phyloP scores from a whole-genome alignment of 208 protist genomes.

The Trypanosoma scelopori region DNA sequence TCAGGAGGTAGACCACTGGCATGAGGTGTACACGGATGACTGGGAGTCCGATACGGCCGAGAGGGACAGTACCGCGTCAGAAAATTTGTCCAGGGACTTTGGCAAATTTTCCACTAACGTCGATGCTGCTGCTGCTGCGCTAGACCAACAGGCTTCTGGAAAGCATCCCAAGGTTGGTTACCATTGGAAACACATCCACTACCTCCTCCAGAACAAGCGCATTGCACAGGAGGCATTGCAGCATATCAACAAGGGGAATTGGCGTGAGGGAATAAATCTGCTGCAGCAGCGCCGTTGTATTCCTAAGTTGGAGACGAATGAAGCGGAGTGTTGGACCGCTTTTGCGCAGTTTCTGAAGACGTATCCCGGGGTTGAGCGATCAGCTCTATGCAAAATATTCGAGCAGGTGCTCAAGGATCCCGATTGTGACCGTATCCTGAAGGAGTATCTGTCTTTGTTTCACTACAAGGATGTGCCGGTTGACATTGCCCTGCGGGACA shows the following conservation, averaged over 20 bases:
- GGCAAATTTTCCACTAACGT: not conserved
- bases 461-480: slow-evolving; percentile 68
- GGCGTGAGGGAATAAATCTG: slow-evolving; percentile 71
- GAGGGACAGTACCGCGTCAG: not conserved
- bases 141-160: not conserved
- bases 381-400: slow-evolving; percentile 71
- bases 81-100: slow-evolving; percentile 3
- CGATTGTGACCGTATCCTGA: slow-evolving; percentile 49
- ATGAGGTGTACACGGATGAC: slow-evolving; percentile 16
- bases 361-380: slow-evolving; percentile 60
- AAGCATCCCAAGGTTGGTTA: slow-evolving; percentile 46
- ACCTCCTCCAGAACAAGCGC: slow-evolving; percentile 75
- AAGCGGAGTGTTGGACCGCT: slow-evolving; percentile 31
- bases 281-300: slow-evolving; percentile 54
- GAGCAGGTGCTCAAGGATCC: slow-evolving; percentile 68
- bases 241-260: slow-evolving; percentile 62
- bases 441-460: slow-evolving; percentile 79
- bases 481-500: slow-evolving; percentile 84
- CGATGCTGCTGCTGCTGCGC: not conserved
- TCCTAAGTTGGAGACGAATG: slow-evolving; percentile 5
- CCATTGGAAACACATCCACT: slow-evolving; percentile 90
- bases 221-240: slow-evolving; percentile 57
- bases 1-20: slow-evolving; percentile 2
- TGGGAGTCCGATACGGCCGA: slow-evolving; percentile 16
- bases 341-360: slow-evolving; percentile 79